A percentile compares a stretch with the other conserved stretches of the same genome.
Evolutionary conservation across 164 flowering plant genomes (phyloP).

Genomic region (Nelumbo lutea): DNA sequence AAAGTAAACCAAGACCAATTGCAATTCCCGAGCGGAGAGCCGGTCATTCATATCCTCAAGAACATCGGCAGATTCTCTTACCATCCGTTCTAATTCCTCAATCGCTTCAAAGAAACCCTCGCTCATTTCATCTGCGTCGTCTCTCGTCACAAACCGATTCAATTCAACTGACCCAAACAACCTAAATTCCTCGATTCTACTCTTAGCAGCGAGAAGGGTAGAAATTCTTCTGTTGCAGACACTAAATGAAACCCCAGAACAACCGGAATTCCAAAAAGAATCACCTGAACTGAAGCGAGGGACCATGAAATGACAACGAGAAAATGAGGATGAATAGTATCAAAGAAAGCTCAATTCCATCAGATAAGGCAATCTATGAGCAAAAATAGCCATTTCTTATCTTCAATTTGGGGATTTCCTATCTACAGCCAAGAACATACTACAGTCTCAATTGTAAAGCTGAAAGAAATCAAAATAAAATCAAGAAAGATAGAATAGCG

Average conservation of each 20-base stretch:
- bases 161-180: slow-evolving; percentile 44
- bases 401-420: not conserved
- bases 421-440: not conserved
- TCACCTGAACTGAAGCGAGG: slow-evolving; percentile 9
- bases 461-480: not conserved
- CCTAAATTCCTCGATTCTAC: slow-evolving; percentile 32
- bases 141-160: slow-evolving; percentile 52
- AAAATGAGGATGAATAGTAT: slow-evolving; percentile 3
- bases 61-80: slow-evolving; percentile 79
- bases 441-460: not conserved
- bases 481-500: not conserved
- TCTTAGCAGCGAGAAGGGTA: slow-evolving; percentile 12
- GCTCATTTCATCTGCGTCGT: slow-evolving; percentile 62
- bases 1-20: slow-evolving; percentile 82
- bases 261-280: not conserved
- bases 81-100: slow-evolving; percentile 86
- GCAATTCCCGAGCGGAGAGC: slow-evolving; percentile 68
- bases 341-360: slow-evolving; percentile 2
- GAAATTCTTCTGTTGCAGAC: slow-evolving; percentile 14
- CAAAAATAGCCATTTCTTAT: slow-evolving; percentile 23
- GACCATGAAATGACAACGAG: slow-evolving; percentile 4
- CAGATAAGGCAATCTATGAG: slow-evolving; percentile 18
- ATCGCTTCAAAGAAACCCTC: slow-evolving; percentile 81
- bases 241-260: slow-evolving; percentile 20
- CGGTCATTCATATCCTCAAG: slow-evolving; percentile 75